phyloP scores from a whole-genome alignment of 495 filamentous ascomycete species.

The Neurospora hispaniola region DNA sequence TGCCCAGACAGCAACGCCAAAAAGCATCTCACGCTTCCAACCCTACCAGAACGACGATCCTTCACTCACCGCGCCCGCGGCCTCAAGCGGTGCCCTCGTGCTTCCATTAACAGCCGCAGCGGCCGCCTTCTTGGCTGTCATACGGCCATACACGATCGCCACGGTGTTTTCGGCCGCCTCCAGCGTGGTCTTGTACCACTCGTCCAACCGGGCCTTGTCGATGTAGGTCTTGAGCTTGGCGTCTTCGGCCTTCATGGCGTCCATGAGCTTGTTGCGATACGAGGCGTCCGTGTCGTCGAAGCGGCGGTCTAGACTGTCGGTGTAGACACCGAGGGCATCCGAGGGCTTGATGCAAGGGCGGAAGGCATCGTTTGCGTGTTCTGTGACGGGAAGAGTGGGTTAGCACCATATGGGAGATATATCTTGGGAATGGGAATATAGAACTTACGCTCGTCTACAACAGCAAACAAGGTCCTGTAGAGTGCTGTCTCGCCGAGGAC shows the following conservation, averaged over 20 bases:
- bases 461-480: constrained; percentile 38
- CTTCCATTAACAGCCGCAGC: neutral
- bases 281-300: constrained; percentile 37
- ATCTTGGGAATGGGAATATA: neutral
- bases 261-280: constrained; percentile 40
- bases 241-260: constrained; percentile 47
- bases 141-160: constrained; percentile 1
- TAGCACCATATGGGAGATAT: neutral
- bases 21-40: neutral
- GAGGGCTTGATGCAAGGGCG: constrained; percentile 34
- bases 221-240: constrained; percentile 39
- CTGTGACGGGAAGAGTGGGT: constrained; percentile 12
- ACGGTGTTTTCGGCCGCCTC: constrained; percentile 24
- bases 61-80: neutral
- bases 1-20: neutral
- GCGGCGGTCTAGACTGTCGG: constrained; percentile 41
- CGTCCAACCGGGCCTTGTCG: constrained; percentile 47
- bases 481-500: constrained; percentile 38
- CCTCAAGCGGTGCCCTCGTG: neutral
- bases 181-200: constrained; percentile 36
- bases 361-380: constrained; percentile 25
- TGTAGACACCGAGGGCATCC: constrained; percentile 42
- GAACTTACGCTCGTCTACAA: constrained; percentile 34
- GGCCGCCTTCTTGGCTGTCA: constrained; percentile 4
- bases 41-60: constrained; percentile 1